Evolutionary conservation across 441 rosid genomes (phyloP), one percentile per base, ranked within the genome.

Genomic region (Kokia cookei): DNA sequence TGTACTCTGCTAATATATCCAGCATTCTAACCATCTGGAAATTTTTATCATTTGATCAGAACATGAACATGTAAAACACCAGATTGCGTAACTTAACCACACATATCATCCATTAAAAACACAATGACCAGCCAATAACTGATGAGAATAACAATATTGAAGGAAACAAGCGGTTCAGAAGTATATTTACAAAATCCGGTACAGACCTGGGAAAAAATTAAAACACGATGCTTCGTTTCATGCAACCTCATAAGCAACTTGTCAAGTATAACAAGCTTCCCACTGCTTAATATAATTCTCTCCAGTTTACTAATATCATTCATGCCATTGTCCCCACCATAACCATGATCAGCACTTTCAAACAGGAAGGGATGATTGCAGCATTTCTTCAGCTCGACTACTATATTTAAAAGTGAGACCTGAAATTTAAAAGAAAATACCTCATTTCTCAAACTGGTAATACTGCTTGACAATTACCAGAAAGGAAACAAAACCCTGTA

Each of bases 261-360:
- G 89, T 97, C 99, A 80, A 97, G 93, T 73, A 97, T 94, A 79
- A 90, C 99, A 71, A 97, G 90, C 84, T 97, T 97, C 80, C 99
- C 99, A 72, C 99, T 97, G 84, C 99, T 97, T 79, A 89, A 83
- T 71, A 97, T 87, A 63, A 90, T 90, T 80, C 97, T 97, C 86
- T 97, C 99, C 83, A 97, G 79, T 84, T 94, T 97, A 84, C 91
- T 86, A 79, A 74, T 85, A 81, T 93, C 97, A 73, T 89, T 82
- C 69, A 82, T 70, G 80, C 86, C 83, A 53, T 77, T 78, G 60
- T 90, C 89, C 82, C 99, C 98, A 71, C 99, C 98, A 84, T 97
- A 97, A 77, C 99, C 99, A 84, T 97, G 98, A 84, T 94, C 99
- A 12, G 99, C 99, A 81, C 99, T 97, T 89, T 97, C 99, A 87